Base-by-base conservation (phyloP, 305 asterid genomes). In the Solanum hybrid region DNA sequence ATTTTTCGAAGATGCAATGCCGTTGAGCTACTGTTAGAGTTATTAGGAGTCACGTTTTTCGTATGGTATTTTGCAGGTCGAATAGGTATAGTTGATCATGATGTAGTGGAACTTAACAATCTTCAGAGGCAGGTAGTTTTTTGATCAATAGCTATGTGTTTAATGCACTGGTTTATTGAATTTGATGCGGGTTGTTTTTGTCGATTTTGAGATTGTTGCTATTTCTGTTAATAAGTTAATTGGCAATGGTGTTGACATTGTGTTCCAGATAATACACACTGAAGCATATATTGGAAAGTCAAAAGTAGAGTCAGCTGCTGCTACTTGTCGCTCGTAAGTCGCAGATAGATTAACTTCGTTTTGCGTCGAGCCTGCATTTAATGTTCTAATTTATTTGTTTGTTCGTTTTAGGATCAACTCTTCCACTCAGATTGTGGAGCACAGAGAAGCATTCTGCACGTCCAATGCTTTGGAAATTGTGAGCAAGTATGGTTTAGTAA, bases 251-350 rank as follows among this genome's bases (percentile, higher is more conserved):
- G 39, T 34, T 76, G 29, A n/a, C 72, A 13, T 75, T 90, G 70
- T 85, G 88, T 68, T 93, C 90, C 90, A 97, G 99, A 93, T 97
- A 86, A 97, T 97, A 91, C 99, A 97, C 68, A 82, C 97, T 24
- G 99, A 97, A 95, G 95, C 96, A 91, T 95, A 93, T 91, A 95
- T 97, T 90, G 99, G 99, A 87, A 93, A 93, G 93, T 94, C 99
- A 72, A 96, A 97, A 94, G 99, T 96, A 91, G 99, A 97, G 93
- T 97, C 99, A 86, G 99, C 99, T 91, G 99, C 99, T 88, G 98
- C 98, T 91, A 94, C 99, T 90, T 97, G 99, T 92, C 97, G 95
- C 38, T 95, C 96, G 99, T 97, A 96, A 91, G 96, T 88, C 79
- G 3, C 91, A 89, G 89, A 8, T 65, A 88, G 78, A 79, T 41